Conservation (phyloP, 2,329 filamentous ascomycete genomes). For the Claviceps africana region DNA sequence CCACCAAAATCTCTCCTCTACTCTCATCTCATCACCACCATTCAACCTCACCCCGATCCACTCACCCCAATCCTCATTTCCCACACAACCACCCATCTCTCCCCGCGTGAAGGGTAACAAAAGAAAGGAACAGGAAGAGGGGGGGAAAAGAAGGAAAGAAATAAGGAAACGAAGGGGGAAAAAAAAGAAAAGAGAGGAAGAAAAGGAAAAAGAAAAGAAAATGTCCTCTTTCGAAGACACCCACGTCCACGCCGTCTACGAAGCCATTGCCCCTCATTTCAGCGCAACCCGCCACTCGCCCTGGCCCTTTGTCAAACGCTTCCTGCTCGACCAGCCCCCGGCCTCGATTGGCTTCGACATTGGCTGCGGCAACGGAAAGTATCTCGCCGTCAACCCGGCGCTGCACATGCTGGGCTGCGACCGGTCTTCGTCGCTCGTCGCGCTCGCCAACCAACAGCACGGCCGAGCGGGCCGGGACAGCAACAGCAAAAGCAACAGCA, state of each 20-base stretch:
- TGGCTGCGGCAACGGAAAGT: conserved; percentile 96
- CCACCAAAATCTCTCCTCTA: neutral
- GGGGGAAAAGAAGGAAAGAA: neutral
- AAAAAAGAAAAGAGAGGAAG: neutral
- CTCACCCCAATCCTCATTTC: neutral
- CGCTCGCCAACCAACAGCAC: conserved; percentile 25
- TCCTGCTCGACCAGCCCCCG: conserved; percentile 49
- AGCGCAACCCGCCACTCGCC: conserved; percentile 68
- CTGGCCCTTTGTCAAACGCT: conserved; percentile 80
- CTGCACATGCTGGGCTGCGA: conserved; percentile 78
- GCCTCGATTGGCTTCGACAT: conserved; percentile 79
- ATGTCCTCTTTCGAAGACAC: conserved; percentile 54
- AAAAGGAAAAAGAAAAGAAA: neutral
- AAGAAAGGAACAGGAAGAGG: neutral
- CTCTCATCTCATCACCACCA: neutral
- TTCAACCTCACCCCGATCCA: neutral
- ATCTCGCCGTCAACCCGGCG: conserved; percentile 62
- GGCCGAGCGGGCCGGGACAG: neutral
- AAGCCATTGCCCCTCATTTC: conserved; percentile 73
- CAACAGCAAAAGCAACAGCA: neutral
- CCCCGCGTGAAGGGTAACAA: neutral
- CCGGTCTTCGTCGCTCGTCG: conserved; percentile 48
- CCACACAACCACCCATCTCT: neutral
- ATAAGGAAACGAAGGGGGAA: neutral
- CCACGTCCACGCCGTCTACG: conserved; percentile 87